Evolutionary conservation across 2,329 filamentous ascomycete species (phyloP).

Genomic region (Juglanconis juglandina): DNA sequence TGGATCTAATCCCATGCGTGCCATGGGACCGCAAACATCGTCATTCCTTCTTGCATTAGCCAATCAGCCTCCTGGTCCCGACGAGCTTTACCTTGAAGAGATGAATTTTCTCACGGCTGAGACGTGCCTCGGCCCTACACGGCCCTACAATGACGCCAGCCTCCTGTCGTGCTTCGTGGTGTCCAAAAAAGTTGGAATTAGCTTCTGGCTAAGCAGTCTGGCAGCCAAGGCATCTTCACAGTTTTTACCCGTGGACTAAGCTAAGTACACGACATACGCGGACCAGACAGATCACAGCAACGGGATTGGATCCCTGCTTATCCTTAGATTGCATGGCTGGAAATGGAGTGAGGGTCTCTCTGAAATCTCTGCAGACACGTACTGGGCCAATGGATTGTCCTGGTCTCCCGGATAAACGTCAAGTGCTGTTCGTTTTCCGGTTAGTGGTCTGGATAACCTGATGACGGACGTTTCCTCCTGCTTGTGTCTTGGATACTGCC

Average conservation of each 20-base stretch:
- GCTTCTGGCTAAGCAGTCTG: not conserved
- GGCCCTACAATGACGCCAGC: too few relatives aligned
- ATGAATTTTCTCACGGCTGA: too few relatives aligned
- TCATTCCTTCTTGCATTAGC: too few relatives aligned
- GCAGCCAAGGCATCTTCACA: not conserved
- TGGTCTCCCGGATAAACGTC: not conserved
- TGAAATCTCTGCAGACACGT: not conserved
- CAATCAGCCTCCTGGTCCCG: too few relatives aligned
- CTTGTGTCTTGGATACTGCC: not conserved
- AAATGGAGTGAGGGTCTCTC: not conserved
- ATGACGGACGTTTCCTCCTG: not conserved
- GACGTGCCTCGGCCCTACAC: too few relatives aligned
- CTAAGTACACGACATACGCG: not conserved
- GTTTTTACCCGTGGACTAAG: not conserved
- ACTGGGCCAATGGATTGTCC: not conserved
- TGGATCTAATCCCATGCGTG: too few relatives aligned
- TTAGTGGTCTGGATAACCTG: not conserved
- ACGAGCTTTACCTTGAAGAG: too few relatives aligned
- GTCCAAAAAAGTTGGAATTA: too few relatives aligned
- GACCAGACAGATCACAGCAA: not conserved
- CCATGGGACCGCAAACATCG: too few relatives aligned
- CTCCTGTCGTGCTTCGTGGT: too few relatives aligned
- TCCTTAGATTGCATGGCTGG: not conserved
- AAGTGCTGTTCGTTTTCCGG: too few relatives aligned
- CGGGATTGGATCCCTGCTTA: not conserved